Conservation (phyloP, 2,329 filamentous ascomycete species). For the Neonectria magnoliae region DNA sequence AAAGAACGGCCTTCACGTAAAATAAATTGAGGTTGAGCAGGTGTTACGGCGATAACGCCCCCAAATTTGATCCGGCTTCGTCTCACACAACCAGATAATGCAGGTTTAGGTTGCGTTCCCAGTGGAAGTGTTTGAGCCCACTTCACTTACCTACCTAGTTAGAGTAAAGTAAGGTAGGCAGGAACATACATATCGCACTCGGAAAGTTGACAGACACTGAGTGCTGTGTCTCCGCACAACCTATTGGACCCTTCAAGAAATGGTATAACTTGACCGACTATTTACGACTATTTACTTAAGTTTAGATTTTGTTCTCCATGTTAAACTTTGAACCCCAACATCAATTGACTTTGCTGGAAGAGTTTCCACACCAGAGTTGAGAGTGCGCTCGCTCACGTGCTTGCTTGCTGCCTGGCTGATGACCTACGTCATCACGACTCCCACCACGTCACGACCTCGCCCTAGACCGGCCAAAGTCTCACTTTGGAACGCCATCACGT, state of each 20-base stretch:
- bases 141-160: too few species aligned
- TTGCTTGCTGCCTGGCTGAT: slow-evolving; percentile 3
- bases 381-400: slow-evolving; percentile 15
- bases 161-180: too few species aligned
- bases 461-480: background rate
- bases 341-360: slow-evolving; percentile 9
- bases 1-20: slow-evolving; percentile 4
- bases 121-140: background rate
- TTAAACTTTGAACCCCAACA: background rate
- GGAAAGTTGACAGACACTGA: too few species aligned
- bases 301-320: background rate
- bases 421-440: slow-evolving; percentile 31
- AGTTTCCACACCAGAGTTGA: background rate
- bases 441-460: slow-evolving; percentile 28
- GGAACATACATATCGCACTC: too few species aligned
- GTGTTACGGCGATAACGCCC: slow-evolving; percentile 9
- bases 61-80: slow-evolving; percentile 23
- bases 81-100: slow-evolving; percentile 24
- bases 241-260: too few species aligned
- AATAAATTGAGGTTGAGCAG: slow-evolving; percentile 9
- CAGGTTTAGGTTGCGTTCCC: slow-evolving; percentile 19
- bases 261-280: too few species aligned
- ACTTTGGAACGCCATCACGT: slow-evolving; percentile 25
- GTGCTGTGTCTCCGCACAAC: too few species aligned
- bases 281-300: background rate